Percentiles rank a stretch among this genome's conserved stretches.
Evolutionary conservation across 2,329 filamentous ascomycete genomes (phyloP).

Genomic region (Aspergillus sp.): DNA sequence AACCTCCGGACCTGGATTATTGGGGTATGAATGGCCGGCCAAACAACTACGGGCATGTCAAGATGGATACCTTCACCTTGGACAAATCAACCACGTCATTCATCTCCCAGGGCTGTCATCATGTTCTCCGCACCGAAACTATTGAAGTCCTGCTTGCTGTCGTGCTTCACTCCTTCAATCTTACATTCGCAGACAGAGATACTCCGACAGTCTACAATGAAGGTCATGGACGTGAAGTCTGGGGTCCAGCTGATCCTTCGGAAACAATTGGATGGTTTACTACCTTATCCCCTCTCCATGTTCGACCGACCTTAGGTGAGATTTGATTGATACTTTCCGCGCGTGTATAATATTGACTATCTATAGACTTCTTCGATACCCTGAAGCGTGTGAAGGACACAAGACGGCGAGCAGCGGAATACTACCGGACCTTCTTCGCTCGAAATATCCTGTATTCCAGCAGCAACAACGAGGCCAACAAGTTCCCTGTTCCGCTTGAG

Average conservation of each 20-base stretch:
- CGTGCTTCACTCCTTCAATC: slow-evolving; percentile 50
- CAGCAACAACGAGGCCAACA: slow-evolving; percentile 35
- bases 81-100: slow-evolving; percentile 37
- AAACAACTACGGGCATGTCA: slow-evolving; percentile 43
- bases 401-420: slow-evolving; percentile 38
- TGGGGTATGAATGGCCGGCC: slow-evolving; percentile 40
- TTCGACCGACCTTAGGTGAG: slow-evolving; percentile 34
- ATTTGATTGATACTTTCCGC: background rate
- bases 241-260: slow-evolving; percentile 50
- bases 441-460: slow-evolving; percentile 33
- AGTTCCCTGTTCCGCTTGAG: slow-evolving; percentile 46
- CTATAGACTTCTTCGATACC: slow-evolving; percentile 33
- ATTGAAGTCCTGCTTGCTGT: slow-evolving; percentile 44
- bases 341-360: slow-evolving; percentile 16
- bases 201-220: slow-evolving; percentile 54
- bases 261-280: slow-evolving; percentile 58
- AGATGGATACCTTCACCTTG: slow-evolving; percentile 40
- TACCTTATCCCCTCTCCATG: slow-evolving; percentile 50
- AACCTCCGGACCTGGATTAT: slow-evolving; percentile 39
- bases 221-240: slow-evolving; percentile 54
- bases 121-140: slow-evolving; percentile 41
- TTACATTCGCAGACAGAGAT: slow-evolving; percentile 48
- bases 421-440: slow-evolving; percentile 43
- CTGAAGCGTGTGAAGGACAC: slow-evolving; percentile 46
- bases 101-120: slow-evolving; percentile 38